Evolutionary conservation across 768 basidiomycete species (phyloP), one percentile per base, ranked within the genome.

Genomic region (Agaricus subrufescens): DNA sequence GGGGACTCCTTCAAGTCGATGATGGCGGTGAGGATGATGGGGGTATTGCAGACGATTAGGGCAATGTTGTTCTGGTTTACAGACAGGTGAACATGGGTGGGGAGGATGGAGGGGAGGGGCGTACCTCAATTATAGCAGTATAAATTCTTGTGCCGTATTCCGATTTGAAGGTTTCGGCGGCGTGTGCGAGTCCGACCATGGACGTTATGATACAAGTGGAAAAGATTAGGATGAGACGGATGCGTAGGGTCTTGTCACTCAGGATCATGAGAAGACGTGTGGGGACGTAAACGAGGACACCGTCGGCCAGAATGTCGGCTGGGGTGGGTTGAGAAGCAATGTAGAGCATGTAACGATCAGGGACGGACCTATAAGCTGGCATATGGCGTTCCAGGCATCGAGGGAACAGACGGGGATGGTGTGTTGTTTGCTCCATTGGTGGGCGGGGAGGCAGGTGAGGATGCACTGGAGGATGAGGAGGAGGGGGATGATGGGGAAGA

Each of bases 121-220:
- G 6, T 47, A 54, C 53, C 26, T 54, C 53, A 26, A 54, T 46
- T 47, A 54, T 54, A 23, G 53, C 53, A 10, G 53, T 46, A 37
- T 46, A 54, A 2, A 54, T 14, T 9, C 45, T 14, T 4, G 45
- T 29, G 19, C 26, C 19, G 27, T 54, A 15, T 19, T n/a, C 34
- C 4, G 26, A 23, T 42, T 38, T 38, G 30, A 75, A 64, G 50
- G 83, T 75, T 58, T 74, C 72, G 29, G 68, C 63, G 0, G 75
- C 76, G 46, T 81, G 81, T 1, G 80, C 75, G 10, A 76, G 61
- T 2, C 75, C 74, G 26, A 75, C 73, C 34, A 77, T 61, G 5
- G 75, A 80, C 4, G 79, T 81, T 52, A 76, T 65, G 52, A 82
- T 39, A 52, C 80, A 80, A 10, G 83, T 74, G 15, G 82, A 82